A percentile compares a stretch with the other conserved stretches of the same genome.
Conservation (phyloP, 2,329 filamentous ascomycete species). For the Aspergillus oerlinghausenensis region DNA sequence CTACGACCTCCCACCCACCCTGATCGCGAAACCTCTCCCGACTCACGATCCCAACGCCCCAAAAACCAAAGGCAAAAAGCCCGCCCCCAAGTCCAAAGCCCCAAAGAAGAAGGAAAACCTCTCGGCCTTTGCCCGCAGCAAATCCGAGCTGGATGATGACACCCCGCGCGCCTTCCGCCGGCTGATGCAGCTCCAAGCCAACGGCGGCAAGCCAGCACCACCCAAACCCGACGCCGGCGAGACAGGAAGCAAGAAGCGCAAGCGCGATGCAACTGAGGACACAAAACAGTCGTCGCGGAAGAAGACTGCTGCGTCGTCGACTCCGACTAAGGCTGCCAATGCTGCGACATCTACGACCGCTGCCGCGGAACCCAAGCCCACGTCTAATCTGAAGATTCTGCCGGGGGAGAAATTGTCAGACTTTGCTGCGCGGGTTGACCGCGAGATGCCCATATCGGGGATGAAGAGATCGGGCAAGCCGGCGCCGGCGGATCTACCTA, state of each 20-base stretch:
- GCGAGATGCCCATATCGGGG: conserved; percentile 70
- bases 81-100: conserved; percentile 32
- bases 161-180: conserved; percentile 83
- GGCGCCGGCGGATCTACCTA: conserved; percentile 20
- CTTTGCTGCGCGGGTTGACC: conserved; percentile 78
- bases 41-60: conserved; percentile 43
- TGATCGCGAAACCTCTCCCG: conserved; percentile 56
- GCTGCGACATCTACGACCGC: conserved; percentile 3
- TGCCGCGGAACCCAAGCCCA: conserved; percentile 6
- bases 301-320: conserved; percentile 26
- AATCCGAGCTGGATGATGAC: conserved; percentile 58
- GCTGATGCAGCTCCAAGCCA: conserved; percentile 69
- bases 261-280: conserved; percentile 28
- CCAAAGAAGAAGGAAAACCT: conserved; percentile 44
- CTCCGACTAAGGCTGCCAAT: conserved; percentile 4
- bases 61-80: neutral
- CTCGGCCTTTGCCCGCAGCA: conserved; percentile 12
- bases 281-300: conserved; percentile 10
- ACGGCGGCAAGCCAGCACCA: conserved; percentile 50
- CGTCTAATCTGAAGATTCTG: conserved; percentile 60
- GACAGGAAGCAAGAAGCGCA: conserved; percentile 44
- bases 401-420: conserved; percentile 80
- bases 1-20: conserved; percentile 58
- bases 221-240: conserved; percentile 61
- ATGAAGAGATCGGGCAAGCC: conserved; percentile 55